phyloP scores from a whole-genome alignment of 352 stramenopile species.

The Achlya hypogyna region DNA sequence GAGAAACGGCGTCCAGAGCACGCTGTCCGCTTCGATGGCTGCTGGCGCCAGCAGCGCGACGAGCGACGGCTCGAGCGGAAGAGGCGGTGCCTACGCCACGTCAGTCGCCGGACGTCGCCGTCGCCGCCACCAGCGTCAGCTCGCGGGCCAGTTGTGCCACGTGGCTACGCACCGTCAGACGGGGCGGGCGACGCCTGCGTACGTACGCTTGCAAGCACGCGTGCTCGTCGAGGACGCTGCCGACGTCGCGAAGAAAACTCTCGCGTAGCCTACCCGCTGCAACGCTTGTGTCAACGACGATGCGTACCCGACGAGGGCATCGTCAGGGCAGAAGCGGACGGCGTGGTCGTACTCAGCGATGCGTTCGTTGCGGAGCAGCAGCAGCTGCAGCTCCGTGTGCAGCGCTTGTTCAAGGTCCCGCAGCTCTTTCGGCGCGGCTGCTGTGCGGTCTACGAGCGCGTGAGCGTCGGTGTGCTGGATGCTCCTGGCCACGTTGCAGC shows the following conservation, averaged over 20 bases:
- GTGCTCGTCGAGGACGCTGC: background rate
- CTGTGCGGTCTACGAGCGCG: background rate
- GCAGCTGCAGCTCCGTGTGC: constrained; percentile 15
- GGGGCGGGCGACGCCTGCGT: background rate
- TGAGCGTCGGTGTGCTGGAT: background rate
- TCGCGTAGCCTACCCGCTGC: constrained; percentile 1
- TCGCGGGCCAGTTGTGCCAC: background rate
- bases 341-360: constrained; percentile 10
- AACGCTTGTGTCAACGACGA: background rate
- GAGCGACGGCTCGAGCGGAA: background rate
- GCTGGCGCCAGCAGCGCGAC: background rate
- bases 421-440: background rate
- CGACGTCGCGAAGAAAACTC: background rate
- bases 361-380: constrained; percentile 8
- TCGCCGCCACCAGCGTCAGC: no score
- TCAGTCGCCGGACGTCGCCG: background rate
- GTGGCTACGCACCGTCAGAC: background rate
- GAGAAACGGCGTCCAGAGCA: constrained; percentile 10
- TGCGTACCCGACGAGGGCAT: background rate
- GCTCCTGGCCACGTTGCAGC: background rate
- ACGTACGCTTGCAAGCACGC: background rate
- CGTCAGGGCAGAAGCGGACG: background rate
- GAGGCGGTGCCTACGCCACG: background rate
- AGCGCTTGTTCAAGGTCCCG: constrained; percentile 1
- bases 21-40: background rate